These are phyloP conservation scores for Lactarius sanguifluus DNA, from an alignment of 768 basidiomycete species.

Conservation along the genomic window DNA sequence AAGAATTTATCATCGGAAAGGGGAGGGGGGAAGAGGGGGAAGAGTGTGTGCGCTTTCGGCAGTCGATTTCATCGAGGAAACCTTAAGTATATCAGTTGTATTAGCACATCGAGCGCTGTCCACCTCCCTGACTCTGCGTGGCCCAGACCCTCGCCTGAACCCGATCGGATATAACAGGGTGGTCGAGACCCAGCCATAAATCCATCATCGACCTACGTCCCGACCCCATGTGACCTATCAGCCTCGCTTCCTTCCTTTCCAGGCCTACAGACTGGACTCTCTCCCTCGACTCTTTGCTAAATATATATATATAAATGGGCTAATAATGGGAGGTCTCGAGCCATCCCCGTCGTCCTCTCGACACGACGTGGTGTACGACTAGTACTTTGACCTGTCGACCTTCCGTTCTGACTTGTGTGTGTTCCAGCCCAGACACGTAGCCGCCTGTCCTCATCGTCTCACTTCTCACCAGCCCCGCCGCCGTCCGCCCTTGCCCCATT, in stretches of 20 bases:
- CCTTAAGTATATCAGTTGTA: slow-evolving; percentile 24
- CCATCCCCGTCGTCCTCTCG: not conserved
- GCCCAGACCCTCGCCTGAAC: slow-evolving; percentile 19
- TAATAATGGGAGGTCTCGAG: not conserved
- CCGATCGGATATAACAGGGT: slow-evolving; percentile 23
- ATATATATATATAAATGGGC: not conserved
- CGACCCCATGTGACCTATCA: slow-evolving; percentile 8
- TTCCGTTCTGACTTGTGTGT: not conserved
- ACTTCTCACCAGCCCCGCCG: slow-evolving; percentile 54
- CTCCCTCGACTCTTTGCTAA: not conserved
- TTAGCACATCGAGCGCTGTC: slow-evolving; percentile 6
- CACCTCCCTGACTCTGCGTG: not conserved
- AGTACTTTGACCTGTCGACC: too few relatives aligned
- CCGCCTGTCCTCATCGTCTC: not conserved
- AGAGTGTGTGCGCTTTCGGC: not conserved
- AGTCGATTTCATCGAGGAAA: slow-evolving; percentile 21
- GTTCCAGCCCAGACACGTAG: not conserved
- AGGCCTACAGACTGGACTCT: not conserved
- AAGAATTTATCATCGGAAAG: slow-evolving; percentile 14
- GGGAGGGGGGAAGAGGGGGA: slow-evolving; percentile 3
- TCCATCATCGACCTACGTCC: not conserved
- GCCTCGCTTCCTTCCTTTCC: slow-evolving; percentile 10
- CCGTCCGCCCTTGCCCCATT: slow-evolving; percentile 86
- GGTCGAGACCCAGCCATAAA: slow-evolving; percentile 13
- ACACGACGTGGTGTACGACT: not conserved